These are phyloP conservation scores for Lophiostoma macrostomum DNA, from an alignment of 495 filamentous ascomycete genomes.

Conservation along the genomic window DNA sequence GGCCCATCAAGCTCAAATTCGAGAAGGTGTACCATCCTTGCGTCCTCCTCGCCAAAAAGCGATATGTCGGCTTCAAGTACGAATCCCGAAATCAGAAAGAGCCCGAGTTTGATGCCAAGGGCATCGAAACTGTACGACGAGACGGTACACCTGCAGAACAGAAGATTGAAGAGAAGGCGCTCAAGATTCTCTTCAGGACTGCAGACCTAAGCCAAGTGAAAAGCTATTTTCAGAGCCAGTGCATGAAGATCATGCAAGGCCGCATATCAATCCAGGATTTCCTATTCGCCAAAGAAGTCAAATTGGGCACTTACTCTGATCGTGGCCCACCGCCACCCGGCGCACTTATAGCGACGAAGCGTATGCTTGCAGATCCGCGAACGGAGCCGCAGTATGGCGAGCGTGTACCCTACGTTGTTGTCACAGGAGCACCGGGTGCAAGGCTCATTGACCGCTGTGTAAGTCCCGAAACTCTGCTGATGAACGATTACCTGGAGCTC, in stretches of 20 bases:
- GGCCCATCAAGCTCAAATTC: slow-evolving; percentile 93
- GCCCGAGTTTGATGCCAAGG: slow-evolving; percentile 96
- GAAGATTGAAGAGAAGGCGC: slow-evolving; percentile 92
- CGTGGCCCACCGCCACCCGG: slow-evolving; percentile 77
- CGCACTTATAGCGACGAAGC: slow-evolving; percentile 76
- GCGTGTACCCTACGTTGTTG: slow-evolving; percentile 88
- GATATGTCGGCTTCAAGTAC: slow-evolving; percentile 97
- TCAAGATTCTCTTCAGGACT: slow-evolving; percentile 86
- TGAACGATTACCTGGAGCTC: slow-evolving; percentile 72
- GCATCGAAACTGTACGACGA: slow-evolving; percentile 92
- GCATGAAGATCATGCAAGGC: slow-evolving; percentile 88
- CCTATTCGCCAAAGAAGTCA: slow-evolving; percentile 88
- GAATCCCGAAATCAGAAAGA: slow-evolving; percentile 71
- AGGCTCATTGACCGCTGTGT: slow-evolving; percentile 88
- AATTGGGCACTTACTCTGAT: slow-evolving; percentile 84
- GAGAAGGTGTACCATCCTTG: slow-evolving; percentile 98
- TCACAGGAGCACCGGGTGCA: slow-evolving; percentile 81
- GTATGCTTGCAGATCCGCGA: slow-evolving; percentile 80
- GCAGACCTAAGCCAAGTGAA: slow-evolving; percentile 88
- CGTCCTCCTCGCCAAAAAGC: slow-evolving; percentile 91
- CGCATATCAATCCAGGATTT: slow-evolving; percentile 91
- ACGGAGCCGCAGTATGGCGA: slow-evolving; percentile 94
- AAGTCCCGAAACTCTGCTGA: slow-evolving; percentile 75
- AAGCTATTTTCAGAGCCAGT: slow-evolving; percentile 84
- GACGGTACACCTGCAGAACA: slow-evolving; percentile 95